phyloP scores from a whole-genome alignment of 176 grass and related monocot genomes.

The Ampelocalamus luodianensis region DNA sequence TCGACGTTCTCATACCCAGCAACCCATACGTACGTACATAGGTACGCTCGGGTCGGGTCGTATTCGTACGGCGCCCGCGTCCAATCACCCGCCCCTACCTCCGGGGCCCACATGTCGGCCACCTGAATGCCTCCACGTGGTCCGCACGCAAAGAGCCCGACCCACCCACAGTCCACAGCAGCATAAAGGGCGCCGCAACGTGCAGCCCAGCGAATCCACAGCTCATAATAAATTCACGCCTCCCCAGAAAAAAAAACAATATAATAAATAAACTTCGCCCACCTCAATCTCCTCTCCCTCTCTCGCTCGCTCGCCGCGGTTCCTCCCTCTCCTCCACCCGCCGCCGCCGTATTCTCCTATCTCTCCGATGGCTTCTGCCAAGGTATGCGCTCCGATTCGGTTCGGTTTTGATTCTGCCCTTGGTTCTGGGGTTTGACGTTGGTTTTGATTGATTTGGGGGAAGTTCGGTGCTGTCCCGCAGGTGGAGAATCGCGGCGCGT shows the following conservation, averaged over 20 bases:
- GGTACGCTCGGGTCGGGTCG: too few relatives aligned
- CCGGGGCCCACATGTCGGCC: background rate
- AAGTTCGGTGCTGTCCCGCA: conserved; percentile 47
- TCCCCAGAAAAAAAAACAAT: background rate
- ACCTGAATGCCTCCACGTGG: background rate
- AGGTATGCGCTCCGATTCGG: conserved; percentile 45
- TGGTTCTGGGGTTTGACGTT: background rate
- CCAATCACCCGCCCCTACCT: background rate
- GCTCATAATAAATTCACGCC: background rate
- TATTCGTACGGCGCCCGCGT: background rate
- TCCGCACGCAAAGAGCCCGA: background rate
- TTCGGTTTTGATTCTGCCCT: background rate
- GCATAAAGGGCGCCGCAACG: background rate
- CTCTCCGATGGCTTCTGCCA: conserved; percentile 60
- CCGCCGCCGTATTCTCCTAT: background rate
- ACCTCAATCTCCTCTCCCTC: background rate
- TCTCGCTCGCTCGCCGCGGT: background rate
- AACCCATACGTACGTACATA: too few relatives aligned
- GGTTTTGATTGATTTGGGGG: conserved; percentile 28
- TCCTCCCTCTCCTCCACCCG: background rate
- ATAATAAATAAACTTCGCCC: background rate
- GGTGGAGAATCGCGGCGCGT: conserved; percentile 75
- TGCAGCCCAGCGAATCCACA: conserved; percentile 30
- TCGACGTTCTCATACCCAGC: too few relatives aligned
- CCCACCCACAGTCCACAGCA: background rate